Base-by-base conservation (phyloP, 2,329 filamentous ascomycete species). In the Phaeosphaeriaceae sp. region DNA sequence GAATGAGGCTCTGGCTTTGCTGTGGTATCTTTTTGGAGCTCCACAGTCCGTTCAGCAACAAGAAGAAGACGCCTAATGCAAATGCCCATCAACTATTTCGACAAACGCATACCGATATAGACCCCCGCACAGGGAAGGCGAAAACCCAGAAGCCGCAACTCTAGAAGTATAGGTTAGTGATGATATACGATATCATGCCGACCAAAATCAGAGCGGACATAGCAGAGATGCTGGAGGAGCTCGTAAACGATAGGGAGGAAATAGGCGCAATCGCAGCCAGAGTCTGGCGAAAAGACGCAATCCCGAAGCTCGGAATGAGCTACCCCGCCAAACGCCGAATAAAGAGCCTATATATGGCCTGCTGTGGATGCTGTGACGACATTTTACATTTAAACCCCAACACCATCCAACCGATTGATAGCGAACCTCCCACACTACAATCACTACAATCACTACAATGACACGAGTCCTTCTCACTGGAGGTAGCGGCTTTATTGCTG, bases 401-500 rank as follows among this genome's bases (percentile, higher is more conserved):
- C n/a, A 18, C 13, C 11, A 17, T 12, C 8, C 40, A 5, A 39
- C 12, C 39, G 15, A 42, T 18, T 26, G 36, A 41, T 37, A 29
- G 20, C 17, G 30, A 38, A 15, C 2, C 18, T 18, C 6, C 17
- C 11, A 26, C 23, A 6, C 4, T 20, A 37, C 8, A 37, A 13
- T 28, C 17, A 29, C 17, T 15, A 64, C 28, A 26, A 74, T 28
- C 17, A 29, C 17, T 15, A 64, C 28, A 26, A 74, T 75, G 72
- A 74, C 73, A 30, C 67, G 72, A 41, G 72, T 76, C 45, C 58
- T 76, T 3, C 68, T 76, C 33, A 75, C 72, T 16, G 81, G 84
- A 58, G 84, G 83, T 49, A 82, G 78, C 56, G 84, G 84, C 74
- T 87, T 87, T 71, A 87, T 87, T 56, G 84, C 84, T 51, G 83